Evolutionary conservation across 768 basidiomycete species (phyloP), one percentile per base, ranked within the genome.

Genomic region (Pleurotus tuoliensis): DNA sequence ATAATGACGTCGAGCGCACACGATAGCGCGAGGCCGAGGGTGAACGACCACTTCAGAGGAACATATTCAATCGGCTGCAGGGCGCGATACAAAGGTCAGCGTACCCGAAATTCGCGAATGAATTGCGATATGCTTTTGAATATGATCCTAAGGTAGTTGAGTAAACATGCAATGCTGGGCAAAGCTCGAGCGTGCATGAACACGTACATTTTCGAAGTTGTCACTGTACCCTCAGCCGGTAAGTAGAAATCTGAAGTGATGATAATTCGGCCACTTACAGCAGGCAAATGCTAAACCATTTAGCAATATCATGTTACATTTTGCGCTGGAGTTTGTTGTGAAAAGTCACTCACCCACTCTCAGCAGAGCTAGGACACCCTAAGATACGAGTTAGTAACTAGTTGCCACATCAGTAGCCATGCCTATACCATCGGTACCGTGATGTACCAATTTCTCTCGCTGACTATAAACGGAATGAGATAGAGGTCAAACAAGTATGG

Each of bases 11-110:
- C 82, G 1, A 81, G 73, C 5, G 68, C 63, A 1, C 77, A 74
- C 1, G 81, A 82, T 37, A 82, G 67, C 0, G 78, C 74, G 6
- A 83, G 69, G 3, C 82, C 82, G 12, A 77, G 70, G 5, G 81
- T 82, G 59, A 82, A 81, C 20, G 81, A 64, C 81, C 81, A 82
- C 81, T 82, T 55, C 39, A 55, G 13, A 30, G 30, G 30, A 38
- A 25, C 13, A 46, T 47, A 25, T 6, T 24, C 38, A 18, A 34
- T 34, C 11, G 5, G 30, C 11, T 44, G 38, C n/a, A 58, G 27
- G 8, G 9, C 22, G 24, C 22, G 20, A 9, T 9, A 25, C 20
- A 47, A 8, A 34, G 27, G 41, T 25, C 30, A 37, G 59, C 67
- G 49, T 57, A 71, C 68, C 15, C 55, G 46, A 48, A 44, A 53